Evolutionary conservation across 1,139 yeast genomes (phyloP).

Genomic region (Saccharomyces hybrid): DNA sequence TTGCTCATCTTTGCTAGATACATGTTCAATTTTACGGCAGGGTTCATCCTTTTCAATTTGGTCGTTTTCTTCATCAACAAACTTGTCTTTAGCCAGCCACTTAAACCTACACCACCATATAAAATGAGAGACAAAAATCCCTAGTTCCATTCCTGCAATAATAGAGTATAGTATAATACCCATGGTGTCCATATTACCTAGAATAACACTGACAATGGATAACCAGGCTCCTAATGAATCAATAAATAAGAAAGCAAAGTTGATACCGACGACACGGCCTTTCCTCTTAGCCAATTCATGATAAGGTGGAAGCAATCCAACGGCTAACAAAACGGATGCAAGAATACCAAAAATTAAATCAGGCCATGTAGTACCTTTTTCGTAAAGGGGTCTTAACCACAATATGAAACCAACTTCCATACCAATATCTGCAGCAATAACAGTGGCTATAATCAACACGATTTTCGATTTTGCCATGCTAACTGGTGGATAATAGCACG

Average conservation of each 20-base stretch:
- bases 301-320: constrained; percentile 84
- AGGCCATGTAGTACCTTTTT: constrained; percentile 57
- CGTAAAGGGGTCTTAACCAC: constrained; percentile 60
- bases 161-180: constrained; percentile 69
- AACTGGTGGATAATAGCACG: constrained; percentile 75
- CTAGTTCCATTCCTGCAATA: constrained; percentile 67
- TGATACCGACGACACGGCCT: constrained; percentile 84
- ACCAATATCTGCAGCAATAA: constrained; percentile 46
- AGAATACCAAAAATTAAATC: constrained; percentile 66
- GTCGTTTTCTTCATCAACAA: constrained; percentile 10
- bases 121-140: constrained; percentile 62
- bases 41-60: constrained; percentile 14
- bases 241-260: constrained; percentile 68
- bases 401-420: constrained; percentile 64
- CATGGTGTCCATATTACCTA: constrained; percentile 61
- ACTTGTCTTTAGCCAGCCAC: constrained; percentile 27
- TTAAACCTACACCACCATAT: constrained; percentile 62
- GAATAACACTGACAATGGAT: constrained; percentile 59
- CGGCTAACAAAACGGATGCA: constrained; percentile 67
- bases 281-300: constrained; percentile 70
- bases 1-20: not conserved
- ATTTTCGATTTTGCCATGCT: constrained; percentile 37
- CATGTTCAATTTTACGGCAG: constrained; percentile 2
- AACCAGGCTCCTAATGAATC: constrained; percentile 79
- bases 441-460: constrained; percentile 32